phyloP scores from a whole-genome alignment of 164 flowering plant species.

The Cinnamomum chago region DNA sequence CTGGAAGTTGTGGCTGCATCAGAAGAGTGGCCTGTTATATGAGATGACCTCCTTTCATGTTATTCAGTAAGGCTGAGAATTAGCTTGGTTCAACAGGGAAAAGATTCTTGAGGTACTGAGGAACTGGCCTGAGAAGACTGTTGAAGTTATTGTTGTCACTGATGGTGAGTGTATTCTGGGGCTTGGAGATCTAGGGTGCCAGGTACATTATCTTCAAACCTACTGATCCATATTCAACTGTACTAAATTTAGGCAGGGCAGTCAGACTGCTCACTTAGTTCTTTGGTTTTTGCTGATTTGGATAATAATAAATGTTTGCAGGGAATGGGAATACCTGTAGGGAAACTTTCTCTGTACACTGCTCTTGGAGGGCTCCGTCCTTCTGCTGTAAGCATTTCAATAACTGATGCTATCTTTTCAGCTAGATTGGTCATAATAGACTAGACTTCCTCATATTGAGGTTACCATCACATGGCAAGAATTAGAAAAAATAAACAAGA shows the following conservation, averaged over 20 bases:
- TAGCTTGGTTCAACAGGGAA: conserved; percentile 39
- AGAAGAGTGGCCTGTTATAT: no score
- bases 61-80: neutral
- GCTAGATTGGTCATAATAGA: neutral
- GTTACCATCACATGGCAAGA: no score
- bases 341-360: conserved; percentile 76
- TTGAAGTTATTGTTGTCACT: conserved; percentile 87
- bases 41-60: no score
- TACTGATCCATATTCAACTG: no score
- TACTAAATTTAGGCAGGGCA: no score
- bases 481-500: no score
- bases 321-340: conserved; percentile 99
- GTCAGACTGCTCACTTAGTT: no score
- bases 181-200: conserved; percentile 86
- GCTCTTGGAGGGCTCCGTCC: conserved; percentile 94
- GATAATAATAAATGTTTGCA: conserved; percentile 11
- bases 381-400: conserved; percentile 60
- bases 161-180: conserved; percentile 88
- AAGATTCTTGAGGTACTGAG: conserved; percentile 77
- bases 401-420: neutral
- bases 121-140: conserved; percentile 84
- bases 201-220: conserved; percentile 31
- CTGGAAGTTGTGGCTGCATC: no score
- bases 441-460: no score
- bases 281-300: no score